phyloP scores from a whole-genome alignment of 371 early-diverging fungal genomes.

The Mortierella sp. region DNA sequence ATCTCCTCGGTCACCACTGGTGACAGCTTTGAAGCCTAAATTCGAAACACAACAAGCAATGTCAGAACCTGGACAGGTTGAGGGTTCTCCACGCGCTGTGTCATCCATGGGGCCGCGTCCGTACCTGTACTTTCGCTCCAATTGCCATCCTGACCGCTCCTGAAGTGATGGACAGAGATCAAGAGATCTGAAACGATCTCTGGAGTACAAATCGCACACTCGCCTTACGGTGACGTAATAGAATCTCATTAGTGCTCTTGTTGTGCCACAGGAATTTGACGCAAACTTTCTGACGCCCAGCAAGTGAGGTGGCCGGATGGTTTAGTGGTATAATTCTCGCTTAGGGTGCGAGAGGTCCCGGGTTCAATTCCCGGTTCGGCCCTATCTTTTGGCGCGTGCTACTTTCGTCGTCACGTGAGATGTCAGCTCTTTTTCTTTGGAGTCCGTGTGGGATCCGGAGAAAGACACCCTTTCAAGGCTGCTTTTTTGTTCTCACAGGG shows the following conservation, averaged over 20 bases:
- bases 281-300: no score
- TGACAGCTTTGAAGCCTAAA: constrained; percentile 65
- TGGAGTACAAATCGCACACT: no score
- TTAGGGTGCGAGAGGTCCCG: constrained; percentile 42
- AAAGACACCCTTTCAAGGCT: no score
- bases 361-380: constrained; percentile 40
- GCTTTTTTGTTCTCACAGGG: no score
- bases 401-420: no score
- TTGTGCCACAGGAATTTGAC: no score
- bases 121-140: constrained; percentile 52
- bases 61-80: not conserved
- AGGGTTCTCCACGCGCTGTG: not conserved
- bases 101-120: not conserved
- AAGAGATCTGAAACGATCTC: no score
- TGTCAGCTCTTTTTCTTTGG: no score
- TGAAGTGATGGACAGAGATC: not conserved
- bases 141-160: constrained; percentile 29
- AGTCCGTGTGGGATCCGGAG: no score
- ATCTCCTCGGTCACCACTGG: constrained; percentile 60
- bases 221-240: no score
- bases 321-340: constrained; percentile 40
- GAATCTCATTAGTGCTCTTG: no score
- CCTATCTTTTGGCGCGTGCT: constrained; percentile 15
- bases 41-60: not conserved
- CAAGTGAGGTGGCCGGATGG: constrained; percentile 18